phyloP scores from a whole-genome alignment of 2,329 filamentous ascomycete species.

The Myrmaecium sp. region DNA sequence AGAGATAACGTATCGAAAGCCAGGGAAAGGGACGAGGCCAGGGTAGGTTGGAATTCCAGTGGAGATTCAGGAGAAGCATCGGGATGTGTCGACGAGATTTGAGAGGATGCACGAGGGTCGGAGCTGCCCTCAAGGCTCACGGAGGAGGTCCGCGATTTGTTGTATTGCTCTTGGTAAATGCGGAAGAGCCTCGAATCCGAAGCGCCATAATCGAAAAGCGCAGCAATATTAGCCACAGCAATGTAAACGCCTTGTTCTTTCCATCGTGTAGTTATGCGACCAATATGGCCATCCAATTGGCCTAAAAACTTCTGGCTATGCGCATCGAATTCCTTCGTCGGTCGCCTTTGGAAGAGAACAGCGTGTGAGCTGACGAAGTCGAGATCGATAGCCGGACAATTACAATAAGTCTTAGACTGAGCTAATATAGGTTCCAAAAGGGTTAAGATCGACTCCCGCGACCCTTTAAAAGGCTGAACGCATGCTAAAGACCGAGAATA shows the following conservation, averaged over 20 bases:
- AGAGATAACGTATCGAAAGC: conserved; percentile 28
- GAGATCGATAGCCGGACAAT: conserved; percentile 33
- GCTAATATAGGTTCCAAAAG: conserved; percentile 40
- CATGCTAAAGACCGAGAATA: conserved; percentile 58
- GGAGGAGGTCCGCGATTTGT: background rate
- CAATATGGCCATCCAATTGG: conserved; percentile 41
- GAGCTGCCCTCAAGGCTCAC: too few species aligned
- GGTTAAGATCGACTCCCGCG: conserved; percentile 52
- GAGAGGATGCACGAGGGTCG: too few species aligned
- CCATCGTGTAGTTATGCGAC: conserved; percentile 33
- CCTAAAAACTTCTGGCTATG: conserved; percentile 34
- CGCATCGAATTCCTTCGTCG: conserved; percentile 28
- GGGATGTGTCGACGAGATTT: too few species aligned
- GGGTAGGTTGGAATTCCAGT: too few species aligned
- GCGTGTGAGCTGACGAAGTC: conserved; percentile 48
- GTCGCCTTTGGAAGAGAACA: conserved; percentile 41
- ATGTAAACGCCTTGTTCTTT: conserved; percentile 41
- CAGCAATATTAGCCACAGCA: conserved; percentile 37
- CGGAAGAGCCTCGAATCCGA: conserved; percentile 23
- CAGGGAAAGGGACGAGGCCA: conserved; percentile 15
- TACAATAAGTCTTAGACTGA: conserved; percentile 14
- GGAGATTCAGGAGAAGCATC: too few species aligned
- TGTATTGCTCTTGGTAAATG: conserved; percentile 10
- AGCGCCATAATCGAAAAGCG: conserved; percentile 36
- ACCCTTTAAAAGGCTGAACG: conserved; percentile 47